Percentiles rank a stretch among this genome's conserved stretches.
These are phyloP conservation scores for Claviceps spartinae DNA, from an alignment of 2,329 filamentous ascomycete species.

Conservation along the genomic window DNA sequence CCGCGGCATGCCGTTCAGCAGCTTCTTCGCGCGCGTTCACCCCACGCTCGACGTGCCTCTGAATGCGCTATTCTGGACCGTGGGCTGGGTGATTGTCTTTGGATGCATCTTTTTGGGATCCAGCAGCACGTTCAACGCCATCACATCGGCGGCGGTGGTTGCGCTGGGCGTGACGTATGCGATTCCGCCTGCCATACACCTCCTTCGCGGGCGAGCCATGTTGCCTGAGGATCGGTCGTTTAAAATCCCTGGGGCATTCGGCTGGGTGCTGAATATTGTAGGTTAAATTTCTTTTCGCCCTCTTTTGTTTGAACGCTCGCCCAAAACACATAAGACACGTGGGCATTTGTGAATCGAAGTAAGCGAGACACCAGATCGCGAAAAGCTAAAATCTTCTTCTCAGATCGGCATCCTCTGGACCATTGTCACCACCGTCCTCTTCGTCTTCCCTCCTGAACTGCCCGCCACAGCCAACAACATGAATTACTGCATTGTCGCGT, in stretches of 20 bases:
- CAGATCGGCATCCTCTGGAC: constrained; percentile 47
- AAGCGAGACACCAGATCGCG: too few species aligned
- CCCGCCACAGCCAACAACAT: constrained; percentile 54
- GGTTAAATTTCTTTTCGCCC: not conserved
- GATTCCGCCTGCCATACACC: constrained; percentile 59
- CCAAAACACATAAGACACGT: too few species aligned
- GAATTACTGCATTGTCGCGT: constrained; percentile 42
- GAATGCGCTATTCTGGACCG: constrained; percentile 51
- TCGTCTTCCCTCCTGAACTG: constrained; percentile 57
- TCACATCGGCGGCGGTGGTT: constrained; percentile 59
- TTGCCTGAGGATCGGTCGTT: constrained; percentile 38
- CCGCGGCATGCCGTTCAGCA: constrained; percentile 41
- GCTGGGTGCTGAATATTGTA: constrained; percentile 23
- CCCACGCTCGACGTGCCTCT: constrained; percentile 48
- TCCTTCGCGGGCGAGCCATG: constrained; percentile 50
- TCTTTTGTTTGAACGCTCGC: too few species aligned
- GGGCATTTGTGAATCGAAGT: too few species aligned
- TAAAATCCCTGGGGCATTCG: constrained; percentile 20
- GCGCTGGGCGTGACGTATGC: constrained; percentile 61
- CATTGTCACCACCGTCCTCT: constrained; percentile 56
- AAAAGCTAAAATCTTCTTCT: too few species aligned
- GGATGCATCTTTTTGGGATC: constrained; percentile 59
- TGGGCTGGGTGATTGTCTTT: constrained; percentile 50
- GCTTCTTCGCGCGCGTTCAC: constrained; percentile 48
- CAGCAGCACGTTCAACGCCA: constrained; percentile 54